These are phyloP conservation scores for Nannochloris sp. DNA, from an alignment of 139 green algal genomes.

Conservation along the genomic window DNA sequence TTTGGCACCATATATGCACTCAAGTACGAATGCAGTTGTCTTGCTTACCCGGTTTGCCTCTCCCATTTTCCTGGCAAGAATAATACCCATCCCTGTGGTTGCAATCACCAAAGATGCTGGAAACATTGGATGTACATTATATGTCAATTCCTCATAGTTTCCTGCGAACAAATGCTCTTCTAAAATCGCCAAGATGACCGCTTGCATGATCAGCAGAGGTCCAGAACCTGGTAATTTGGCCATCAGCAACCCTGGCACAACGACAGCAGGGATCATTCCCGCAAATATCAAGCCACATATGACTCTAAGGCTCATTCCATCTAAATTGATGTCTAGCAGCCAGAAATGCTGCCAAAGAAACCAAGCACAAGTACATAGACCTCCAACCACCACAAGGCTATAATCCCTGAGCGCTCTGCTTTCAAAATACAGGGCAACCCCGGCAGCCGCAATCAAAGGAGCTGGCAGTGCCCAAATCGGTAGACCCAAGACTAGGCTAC, in stretches of 20 bases:
- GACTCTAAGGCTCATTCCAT: constrained; percentile 44
- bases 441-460: constrained; percentile 65
- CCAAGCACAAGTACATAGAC: constrained; percentile 39
- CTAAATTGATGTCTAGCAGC: constrained; percentile 65
- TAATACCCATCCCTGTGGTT: constrained; percentile 66
- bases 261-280: constrained; percentile 54
- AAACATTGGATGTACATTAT: constrained; percentile 59
- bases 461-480: constrained; percentile 68
- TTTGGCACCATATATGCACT: constrained; percentile 75
- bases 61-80: constrained; percentile 27
- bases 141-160: constrained; percentile 39
- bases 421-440: constrained; percentile 81
- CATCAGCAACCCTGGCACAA: constrained; percentile 61
- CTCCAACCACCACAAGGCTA: constrained; percentile 60
- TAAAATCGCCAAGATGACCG: constrained; percentile 53
- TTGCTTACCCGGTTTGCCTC: constrained; percentile 2
- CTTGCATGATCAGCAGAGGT: constrained; percentile 47
- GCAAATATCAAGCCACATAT: constrained; percentile 62
- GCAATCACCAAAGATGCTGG: constrained; percentile 74
- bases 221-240: background rate
- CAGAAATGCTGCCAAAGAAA: constrained; percentile 75
- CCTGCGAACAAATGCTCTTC: constrained; percentile 63
- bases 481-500: constrained; percentile 57
- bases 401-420: constrained; percentile 60
- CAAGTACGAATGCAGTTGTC: constrained; percentile 28